Percentiles rank a stretch among this genome's conserved stretches.
Evolutionary conservation across 176 grass and related monocot genomes (phyloP).

Genomic region (Rhipidocladum racemiflorum): DNA sequence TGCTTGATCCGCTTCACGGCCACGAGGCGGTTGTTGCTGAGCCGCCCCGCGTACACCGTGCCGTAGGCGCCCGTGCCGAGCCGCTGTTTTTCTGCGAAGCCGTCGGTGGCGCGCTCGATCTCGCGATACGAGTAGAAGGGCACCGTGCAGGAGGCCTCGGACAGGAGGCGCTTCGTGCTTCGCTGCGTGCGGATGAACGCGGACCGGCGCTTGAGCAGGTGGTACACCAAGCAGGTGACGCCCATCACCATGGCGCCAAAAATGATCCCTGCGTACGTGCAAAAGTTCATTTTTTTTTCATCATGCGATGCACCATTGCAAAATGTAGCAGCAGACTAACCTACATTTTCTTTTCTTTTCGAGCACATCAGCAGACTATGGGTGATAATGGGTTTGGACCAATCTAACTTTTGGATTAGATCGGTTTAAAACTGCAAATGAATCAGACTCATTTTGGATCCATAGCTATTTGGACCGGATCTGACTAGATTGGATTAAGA

Average conservation of each 20-base stretch:
- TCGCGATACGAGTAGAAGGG: constrained; percentile 66
- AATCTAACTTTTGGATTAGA: no score
- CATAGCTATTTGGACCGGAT: no score
- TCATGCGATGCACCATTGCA: neutral
- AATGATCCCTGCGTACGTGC: constrained; percentile 23
- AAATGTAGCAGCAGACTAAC: no score
- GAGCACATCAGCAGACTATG: no score
- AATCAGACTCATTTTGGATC: no score
- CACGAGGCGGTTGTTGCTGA: constrained; percentile 39
- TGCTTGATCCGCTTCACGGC: constrained; percentile 65
- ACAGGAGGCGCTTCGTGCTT: constrained; percentile 44
- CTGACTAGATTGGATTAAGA: no score
- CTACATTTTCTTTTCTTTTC: no score
- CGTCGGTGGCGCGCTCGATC: constrained; percentile 58
- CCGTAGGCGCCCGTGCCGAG: constrained; percentile 77
- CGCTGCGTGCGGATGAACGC: constrained; percentile 20
- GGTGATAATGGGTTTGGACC: no score
- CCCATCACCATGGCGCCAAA: constrained; percentile 45
- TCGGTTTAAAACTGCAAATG: no score
- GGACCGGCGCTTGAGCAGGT: constrained; percentile 31
- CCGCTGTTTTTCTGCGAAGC: constrained; percentile 46
- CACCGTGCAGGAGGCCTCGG: constrained; percentile 33
- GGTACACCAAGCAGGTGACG: constrained; percentile 21
- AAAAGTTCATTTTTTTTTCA: neutral
- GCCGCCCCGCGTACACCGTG: constrained; percentile 50